Percentiles rank a stretch among this genome's conserved stretches.
Conservation (phyloP, 371 early-diverging fungal species). For the Lichtheimia hyalospora region DNA sequence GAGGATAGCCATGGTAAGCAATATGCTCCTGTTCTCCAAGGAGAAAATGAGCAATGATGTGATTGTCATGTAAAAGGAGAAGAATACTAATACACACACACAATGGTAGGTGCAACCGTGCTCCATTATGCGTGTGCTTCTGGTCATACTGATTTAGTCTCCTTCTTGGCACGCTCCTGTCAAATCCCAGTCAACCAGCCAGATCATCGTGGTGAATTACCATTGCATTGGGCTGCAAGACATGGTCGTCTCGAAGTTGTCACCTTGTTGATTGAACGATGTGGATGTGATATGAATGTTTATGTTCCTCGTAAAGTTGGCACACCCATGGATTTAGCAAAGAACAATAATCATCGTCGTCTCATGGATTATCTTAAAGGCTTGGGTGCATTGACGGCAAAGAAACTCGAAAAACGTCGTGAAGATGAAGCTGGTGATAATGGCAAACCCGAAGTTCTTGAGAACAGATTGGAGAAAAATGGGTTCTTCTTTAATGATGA, state of each 20-base stretch:
- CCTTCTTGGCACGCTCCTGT: constrained; percentile 29
- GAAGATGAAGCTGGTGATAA: constrained; percentile 36
- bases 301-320: constrained; percentile 36
- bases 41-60: too few species aligned
- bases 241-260: constrained; percentile 41
- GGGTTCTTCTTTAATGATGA: constrained; percentile 22
- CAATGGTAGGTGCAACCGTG: constrained; percentile 31
- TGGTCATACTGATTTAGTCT: constrained; percentile 42
- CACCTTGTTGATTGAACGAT: constrained; percentile 38
- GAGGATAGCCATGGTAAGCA: constrained; percentile 31
- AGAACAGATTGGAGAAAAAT: constrained; percentile 34
- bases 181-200: constrained; percentile 28
- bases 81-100: too few species aligned
- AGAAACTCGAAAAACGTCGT: constrained; percentile 42
- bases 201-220: constrained; percentile 33
- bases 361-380: constrained; percentile 43
- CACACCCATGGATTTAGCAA: constrained; percentile 43
- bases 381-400: constrained; percentile 38
- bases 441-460: constrained; percentile 31
- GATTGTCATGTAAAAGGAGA: too few species aligned
- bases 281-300: constrained; percentile 36
- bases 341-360: constrained; percentile 35
- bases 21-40: background rate
- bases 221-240: constrained; percentile 45
- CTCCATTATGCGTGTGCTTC: constrained; percentile 46